phyloP scores from a whole-genome alignment of 2,329 filamentous ascomycete species.

The Nothophoma quercina region DNA sequence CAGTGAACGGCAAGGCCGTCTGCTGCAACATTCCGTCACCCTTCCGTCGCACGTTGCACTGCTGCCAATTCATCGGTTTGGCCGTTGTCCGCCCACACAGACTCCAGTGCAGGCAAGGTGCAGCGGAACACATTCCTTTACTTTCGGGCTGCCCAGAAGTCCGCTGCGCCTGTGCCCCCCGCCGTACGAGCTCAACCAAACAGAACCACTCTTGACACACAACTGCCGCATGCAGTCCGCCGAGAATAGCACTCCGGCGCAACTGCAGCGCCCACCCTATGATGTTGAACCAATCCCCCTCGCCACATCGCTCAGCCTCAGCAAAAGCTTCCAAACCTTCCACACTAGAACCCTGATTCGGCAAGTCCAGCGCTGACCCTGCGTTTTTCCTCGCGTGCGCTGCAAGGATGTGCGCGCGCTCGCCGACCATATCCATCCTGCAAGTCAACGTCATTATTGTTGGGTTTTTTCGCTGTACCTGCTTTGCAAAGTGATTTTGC shows the following conservation, averaged over 20 bases:
- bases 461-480: too few relatives aligned
- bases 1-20: too few relatives aligned
- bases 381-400: not conserved
- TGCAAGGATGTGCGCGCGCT: not conserved
- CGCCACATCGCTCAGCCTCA: constrained; percentile 6
- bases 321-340: not conserved
- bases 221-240: constrained; percentile 9
- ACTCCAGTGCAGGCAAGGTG: too few relatives aligned
- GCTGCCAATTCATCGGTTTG: not conserved
- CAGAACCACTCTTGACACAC: not conserved
- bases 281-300: too few relatives aligned
- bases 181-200: too few relatives aligned
- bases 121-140: constrained; percentile 16
- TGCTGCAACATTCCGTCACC: not conserved
- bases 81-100: too few relatives aligned
- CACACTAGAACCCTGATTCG: not conserved
- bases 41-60: not conserved
- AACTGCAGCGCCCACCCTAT: too few relatives aligned
- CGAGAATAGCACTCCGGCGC: constrained; percentile 7
- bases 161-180: too few relatives aligned
- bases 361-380: not conserved
- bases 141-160: too few relatives aligned
- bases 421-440: not conserved
- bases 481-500: too few relatives aligned
- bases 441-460: not conserved